These are phyloP conservation scores for Candida ulmi DNA, from an alignment of 805 yeast genomes.

Conservation along the genomic window DNA sequence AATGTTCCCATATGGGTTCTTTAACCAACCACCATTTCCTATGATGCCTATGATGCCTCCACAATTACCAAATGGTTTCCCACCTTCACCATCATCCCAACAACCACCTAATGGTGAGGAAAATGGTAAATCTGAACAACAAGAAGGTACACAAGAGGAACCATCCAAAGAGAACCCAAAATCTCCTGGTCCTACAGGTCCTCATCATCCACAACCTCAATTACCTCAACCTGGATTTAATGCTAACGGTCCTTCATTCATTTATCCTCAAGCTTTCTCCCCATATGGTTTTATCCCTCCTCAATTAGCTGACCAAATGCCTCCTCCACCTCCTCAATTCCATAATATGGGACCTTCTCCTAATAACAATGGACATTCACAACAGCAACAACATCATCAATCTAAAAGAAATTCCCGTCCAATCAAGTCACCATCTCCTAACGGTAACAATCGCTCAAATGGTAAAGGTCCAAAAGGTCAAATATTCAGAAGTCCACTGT, in stretches of 20 bases:
- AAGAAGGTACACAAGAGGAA: too few species aligned
- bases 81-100: constrained; percentile 8
- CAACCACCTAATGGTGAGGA: constrained; percentile 3
- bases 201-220: constrained; percentile 14
- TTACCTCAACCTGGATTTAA: constrained; percentile 14
- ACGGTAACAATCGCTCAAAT: constrained; percentile 12
- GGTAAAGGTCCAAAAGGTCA: constrained; percentile 30
- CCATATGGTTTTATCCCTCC: constrained; percentile 24
- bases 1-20: constrained; percentile 31
- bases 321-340: constrained; percentile 4
- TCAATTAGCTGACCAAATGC: constrained; percentile 8
- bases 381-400: constrained; percentile 1
- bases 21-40: constrained; percentile 26
- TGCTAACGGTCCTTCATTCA: constrained; percentile 14
- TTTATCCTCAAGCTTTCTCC: constrained; percentile 24
- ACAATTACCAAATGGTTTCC: constrained; percentile 11
- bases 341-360: constrained; percentile 2
- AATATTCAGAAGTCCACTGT: constrained; percentile 67
- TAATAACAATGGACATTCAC: constrained; percentile 1
- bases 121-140: too few species aligned
- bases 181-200: neutral
- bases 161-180: neutral
- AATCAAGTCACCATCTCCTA: constrained; percentile 19
- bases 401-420: constrained; percentile 17
- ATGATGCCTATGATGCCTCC: constrained; percentile 28